These are phyloP conservation scores for Clitopilus passeckerianus DNA, from an alignment of 768 basidiomycete genomes.

Conservation along the genomic window DNA sequence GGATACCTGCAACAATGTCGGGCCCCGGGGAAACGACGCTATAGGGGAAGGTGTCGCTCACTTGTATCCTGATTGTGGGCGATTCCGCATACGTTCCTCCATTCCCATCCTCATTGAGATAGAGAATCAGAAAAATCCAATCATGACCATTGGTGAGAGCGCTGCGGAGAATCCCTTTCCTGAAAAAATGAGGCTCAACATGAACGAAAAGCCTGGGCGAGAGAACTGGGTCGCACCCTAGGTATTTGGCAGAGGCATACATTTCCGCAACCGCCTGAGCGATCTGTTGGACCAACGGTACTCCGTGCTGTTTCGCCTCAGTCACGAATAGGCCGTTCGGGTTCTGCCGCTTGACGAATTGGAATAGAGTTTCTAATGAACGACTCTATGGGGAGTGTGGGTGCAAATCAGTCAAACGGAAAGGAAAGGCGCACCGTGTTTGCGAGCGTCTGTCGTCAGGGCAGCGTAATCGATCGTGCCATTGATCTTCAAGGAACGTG, in stretches of 20 bases:
- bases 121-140: constrained; percentile 17
- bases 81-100: constrained; percentile 12
- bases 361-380: constrained; percentile 9
- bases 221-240: background rate
- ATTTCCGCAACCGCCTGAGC: constrained; percentile 10
- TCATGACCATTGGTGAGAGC: constrained; percentile 12
- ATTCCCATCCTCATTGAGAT: constrained; percentile 10
- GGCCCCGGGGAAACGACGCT: background rate
- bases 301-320: constrained; percentile 11
- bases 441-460: background rate
- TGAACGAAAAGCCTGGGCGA: background rate
- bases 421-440: constrained; percentile 5
- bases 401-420: constrained; percentile 6
- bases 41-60: background rate
- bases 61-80: background rate
- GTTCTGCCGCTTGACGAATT: constrained; percentile 8
- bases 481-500: constrained; percentile 1
- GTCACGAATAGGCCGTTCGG: constrained; percentile 13
- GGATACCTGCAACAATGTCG: constrained; percentile 13
- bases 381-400: constrained; percentile 5
- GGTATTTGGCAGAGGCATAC: constrained; percentile 12
- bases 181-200: background rate
- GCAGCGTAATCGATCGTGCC: constrained; percentile 4
- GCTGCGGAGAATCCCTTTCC: constrained; percentile 12
- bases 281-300: constrained; percentile 9